These are phyloP conservation scores for Aspergillus sparsus DNA, from an alignment of 495 filamentous ascomycete species.

Conservation along the genomic window DNA sequence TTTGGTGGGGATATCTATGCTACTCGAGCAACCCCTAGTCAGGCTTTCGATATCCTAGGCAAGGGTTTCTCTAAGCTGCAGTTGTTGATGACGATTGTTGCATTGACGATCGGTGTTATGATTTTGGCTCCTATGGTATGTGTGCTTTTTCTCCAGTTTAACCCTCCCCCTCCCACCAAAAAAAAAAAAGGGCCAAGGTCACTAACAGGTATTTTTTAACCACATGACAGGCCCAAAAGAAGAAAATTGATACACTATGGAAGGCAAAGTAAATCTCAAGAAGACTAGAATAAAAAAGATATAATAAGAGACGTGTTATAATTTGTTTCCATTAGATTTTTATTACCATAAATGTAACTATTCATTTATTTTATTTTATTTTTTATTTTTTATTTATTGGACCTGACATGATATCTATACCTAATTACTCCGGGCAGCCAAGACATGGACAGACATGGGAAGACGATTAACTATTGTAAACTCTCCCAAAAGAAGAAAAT, in stretches of 20 bases:
- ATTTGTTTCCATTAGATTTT: too few species aligned
- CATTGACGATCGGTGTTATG: slow-evolving; percentile 69
- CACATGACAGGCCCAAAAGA: slow-evolving; percentile 37
- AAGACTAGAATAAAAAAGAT: slow-evolving; percentile 2
- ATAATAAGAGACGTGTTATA: neutral
- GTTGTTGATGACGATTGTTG: slow-evolving; percentile 78
- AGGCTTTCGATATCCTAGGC: slow-evolving; percentile 86
- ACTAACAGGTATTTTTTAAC: neutral
- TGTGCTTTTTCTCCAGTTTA: slow-evolving; percentile 6
- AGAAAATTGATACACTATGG: slow-evolving; percentile 47
- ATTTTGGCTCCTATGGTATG: slow-evolving; percentile 85
- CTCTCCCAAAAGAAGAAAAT: too few species aligned
- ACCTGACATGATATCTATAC: too few species aligned
- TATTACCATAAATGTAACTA: too few species aligned
- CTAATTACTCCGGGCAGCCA: too few species aligned
- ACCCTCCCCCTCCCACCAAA: neutral
- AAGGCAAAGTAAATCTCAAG: slow-evolving; percentile 22
- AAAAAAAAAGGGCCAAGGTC: neutral
- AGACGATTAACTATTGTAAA: too few species aligned
- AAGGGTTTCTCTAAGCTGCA: slow-evolving; percentile 90
- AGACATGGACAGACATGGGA: too few species aligned
- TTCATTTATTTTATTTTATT: too few species aligned
- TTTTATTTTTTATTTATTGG: too few species aligned
- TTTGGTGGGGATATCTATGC: slow-evolving; percentile 88
- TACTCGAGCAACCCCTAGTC: slow-evolving; percentile 78